Evolutionary conservation across 257 asterid species (phyloP), one percentile per base, ranked within the genome.

Genomic region (Nicotiana paniculata): DNA sequence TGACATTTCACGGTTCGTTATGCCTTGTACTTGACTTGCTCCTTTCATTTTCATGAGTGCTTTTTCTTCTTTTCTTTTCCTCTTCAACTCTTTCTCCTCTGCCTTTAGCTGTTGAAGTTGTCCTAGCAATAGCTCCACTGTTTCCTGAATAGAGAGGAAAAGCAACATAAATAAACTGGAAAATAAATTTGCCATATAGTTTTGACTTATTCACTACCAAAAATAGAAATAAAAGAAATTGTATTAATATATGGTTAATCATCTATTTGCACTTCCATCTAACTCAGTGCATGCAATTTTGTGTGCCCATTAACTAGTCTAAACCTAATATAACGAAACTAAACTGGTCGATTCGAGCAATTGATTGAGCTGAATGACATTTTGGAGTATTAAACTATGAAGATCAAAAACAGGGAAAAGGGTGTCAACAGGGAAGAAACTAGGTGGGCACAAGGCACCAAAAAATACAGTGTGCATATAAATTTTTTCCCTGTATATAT

Each of bases 91-190:
- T 55, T 88, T 91, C 81, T 87, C 91, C 57, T 91, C 91, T 43
- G 83, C 85, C 80, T 70, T 87, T 2, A 90, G 54, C 83, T 88
- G 88, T 90, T 91, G 87, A 15, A 95, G 90, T 79, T 89, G 91
- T 15, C 86, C 88, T 53, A 90, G 62, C 82, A 95, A 83, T 46
- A 81, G 43, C 55, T 86, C 91, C 5, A 95, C 86, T 0, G 96
- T 95, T 64, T 91, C 95, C 97, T 95, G 90, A 64, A 76, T 1
- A 53, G 13, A 32, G 51, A 48, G 0, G 4, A 30, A 81, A 32
- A 0, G 0, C 64, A 51, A 51, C 80, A 75, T 75, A 51, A 51
- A 16, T 4, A 75, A 75, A 8, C 64, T 16, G 2, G 4, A 28
- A 51, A 0, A 74, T 3, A 37, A 74, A 72, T 1, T n/a, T 37